Evolutionary conservation across 177 flowering plant species (phyloP).

Genomic region (Vitis hybrid): DNA sequence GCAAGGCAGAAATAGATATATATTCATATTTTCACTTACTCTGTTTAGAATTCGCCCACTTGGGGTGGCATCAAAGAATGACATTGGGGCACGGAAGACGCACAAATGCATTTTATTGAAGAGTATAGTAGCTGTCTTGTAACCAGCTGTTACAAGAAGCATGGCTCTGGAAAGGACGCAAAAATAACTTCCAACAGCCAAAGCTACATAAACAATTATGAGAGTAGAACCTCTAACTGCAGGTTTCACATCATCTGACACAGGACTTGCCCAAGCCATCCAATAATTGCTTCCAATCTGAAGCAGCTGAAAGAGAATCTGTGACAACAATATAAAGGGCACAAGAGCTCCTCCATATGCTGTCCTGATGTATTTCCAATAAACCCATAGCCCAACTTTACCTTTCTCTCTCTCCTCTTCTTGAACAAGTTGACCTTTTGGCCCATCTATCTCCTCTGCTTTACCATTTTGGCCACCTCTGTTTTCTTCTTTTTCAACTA

Average conservation of each 20-base stretch:
- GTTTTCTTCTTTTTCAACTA: no score
- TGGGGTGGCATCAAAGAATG: constrained; percentile 39
- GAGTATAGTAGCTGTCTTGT: constrained; percentile 55
- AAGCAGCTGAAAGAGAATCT: constrained; percentile 19
- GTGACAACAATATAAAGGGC: no score
- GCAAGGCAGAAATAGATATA: neutral
- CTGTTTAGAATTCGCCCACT: constrained; percentile 63
- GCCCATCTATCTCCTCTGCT: constrained; percentile 26
- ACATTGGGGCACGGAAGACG: no score
- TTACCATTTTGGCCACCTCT: constrained; percentile 19
- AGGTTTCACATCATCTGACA: constrained; percentile 38
- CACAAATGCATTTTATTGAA: constrained; percentile 56
- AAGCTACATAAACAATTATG: constrained; percentile 46
- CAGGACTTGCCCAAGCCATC: constrained; percentile 74
- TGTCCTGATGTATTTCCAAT: no score
- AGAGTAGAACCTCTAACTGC: constrained; percentile 33
- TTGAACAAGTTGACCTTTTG: constrained; percentile 57
- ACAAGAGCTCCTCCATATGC: no score
- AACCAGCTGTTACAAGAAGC: constrained; percentile 51
- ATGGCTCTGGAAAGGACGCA: constrained; percentile 40
- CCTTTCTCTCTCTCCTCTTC: constrained; percentile 49
- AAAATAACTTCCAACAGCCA: constrained; percentile 53
- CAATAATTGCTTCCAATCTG: constrained; percentile 75
- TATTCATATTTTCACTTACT: constrained; percentile 30
- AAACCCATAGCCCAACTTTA: no score